Evolutionary conservation across 768 basidiomycete species (phyloP).

Genomic region (Russula earlei): DNA sequence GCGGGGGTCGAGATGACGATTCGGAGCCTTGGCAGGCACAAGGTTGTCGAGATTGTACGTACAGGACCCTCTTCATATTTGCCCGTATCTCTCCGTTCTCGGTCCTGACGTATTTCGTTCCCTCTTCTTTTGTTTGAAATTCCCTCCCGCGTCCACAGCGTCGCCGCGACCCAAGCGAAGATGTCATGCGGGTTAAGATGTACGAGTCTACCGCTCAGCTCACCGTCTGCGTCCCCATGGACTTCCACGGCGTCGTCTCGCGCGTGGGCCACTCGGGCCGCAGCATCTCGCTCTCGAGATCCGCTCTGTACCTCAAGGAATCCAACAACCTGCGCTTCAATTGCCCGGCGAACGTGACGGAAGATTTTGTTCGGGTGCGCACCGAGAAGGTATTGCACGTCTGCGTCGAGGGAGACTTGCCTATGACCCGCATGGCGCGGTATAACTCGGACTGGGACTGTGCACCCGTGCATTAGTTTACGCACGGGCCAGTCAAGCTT

Average conservation of each 20-base stretch:
- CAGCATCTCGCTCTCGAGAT: constrained; percentile 10
- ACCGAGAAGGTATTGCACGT: constrained; percentile 12
- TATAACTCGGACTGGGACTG: too few relatives aligned
- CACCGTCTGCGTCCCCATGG: constrained; percentile 6
- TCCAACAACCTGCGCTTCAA: constrained; percentile 4
- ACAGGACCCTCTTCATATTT: neutral
- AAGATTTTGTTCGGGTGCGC: constrained; percentile 7
- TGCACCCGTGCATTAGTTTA: too few relatives aligned
- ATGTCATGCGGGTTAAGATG: constrained; percentile 6
- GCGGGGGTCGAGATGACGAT: neutral
- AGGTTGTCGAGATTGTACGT: constrained; percentile 8
- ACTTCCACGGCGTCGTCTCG: constrained; percentile 12
- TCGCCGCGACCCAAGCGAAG: neutral
- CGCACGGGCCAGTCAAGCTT: too few relatives aligned
- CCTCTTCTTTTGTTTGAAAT: neutral
- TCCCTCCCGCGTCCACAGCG: neutral
- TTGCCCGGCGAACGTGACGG: neutral
- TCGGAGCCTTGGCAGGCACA: neutral
- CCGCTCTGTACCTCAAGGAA: constrained; percentile 5
- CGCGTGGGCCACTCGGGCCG: constrained; percentile 12
- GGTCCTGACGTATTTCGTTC: neutral
- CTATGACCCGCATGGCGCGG: neutral
- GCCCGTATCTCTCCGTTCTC: too few relatives aligned
- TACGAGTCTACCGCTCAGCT: constrained; percentile 4
- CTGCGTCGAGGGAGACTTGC: constrained; percentile 1